A percentile compares a stretch with the other conserved stretches of the same genome.
These are phyloP conservation scores for Caryopteris hybrid DNA, from an alignment of 305 asterid genomes.

Conservation along the genomic window DNA sequence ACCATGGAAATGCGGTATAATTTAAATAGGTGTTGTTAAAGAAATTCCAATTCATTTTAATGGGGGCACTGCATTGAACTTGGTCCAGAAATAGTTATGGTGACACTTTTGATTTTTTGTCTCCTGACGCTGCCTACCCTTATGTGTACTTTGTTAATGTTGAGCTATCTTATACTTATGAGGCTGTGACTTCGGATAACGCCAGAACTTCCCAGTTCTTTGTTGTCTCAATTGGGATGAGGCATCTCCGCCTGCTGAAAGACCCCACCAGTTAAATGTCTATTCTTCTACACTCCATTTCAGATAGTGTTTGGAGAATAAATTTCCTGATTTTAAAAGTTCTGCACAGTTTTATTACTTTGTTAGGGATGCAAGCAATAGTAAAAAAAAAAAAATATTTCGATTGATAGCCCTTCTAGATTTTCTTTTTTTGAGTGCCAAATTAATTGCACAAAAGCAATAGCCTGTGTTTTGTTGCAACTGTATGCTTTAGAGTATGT, in stretches of 20 bases:
- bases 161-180: background rate
- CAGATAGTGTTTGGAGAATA: background rate
- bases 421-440: background rate
- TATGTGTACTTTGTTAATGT: background rate
- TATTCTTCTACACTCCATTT: background rate
- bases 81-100: conserved; percentile 1
- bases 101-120: background rate
- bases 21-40: conserved; percentile 8
- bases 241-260: conserved; percentile 8
- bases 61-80: background rate
- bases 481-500: background rate
- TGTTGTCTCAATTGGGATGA: conserved; percentile 1
- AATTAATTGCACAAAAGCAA: background rate
- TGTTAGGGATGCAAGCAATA: background rate
- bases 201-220: background rate
- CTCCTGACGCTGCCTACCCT: background rate
- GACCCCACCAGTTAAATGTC: background rate
- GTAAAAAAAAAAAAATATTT: background rate
- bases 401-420: background rate
- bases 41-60: background rate
- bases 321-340: background rate
- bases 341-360: background rate
- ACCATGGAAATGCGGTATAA: conserved; percentile 80
- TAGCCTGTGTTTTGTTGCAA: background rate
- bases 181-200: background rate